Base-by-base conservation (phyloP, 176 grass and related monocot genomes). In the Eleusine coracana region DNA sequence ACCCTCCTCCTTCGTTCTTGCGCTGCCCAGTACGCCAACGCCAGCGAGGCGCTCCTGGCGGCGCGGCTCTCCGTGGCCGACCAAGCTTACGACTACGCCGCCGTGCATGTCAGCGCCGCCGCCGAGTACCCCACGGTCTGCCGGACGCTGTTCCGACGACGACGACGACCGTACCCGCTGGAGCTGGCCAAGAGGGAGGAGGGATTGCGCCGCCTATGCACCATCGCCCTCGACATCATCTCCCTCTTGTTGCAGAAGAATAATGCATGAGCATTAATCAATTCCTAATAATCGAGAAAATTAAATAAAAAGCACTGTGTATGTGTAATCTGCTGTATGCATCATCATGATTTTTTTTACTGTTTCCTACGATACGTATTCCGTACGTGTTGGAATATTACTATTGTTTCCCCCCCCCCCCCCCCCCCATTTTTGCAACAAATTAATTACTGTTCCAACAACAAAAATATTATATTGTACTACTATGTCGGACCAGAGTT, bases 121-220 rank as follows among this genome's bases (percentile, higher is more conserved):
- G 90, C 66, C 1, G 90, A 97, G 88, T 94, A 97, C 88, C 92
- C 95, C n/a, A 78, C 86, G 4, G 90, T 91, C 41, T 94, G 92
- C 34, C 66, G 84, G 7, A 77, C 94, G 18, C 92, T 97, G 86
- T 77, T 74, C 52, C 74, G 69, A 31, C 10, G 65, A n/a, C 41
- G 23, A n/a, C 83, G 61, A 23, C 8, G 61, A 2, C 10, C 44
- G 21, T 97, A 94, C 86, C 92, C 92, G 20, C 0, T 68, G 45
- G 92, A 89, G 71, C 62, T 97, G 52, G 88, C 75, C 0, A 79
- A 38, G 56, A 74, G 92, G 20, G 90, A 92, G 83, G 83, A 92
- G 60, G 83, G 44, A 39, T 80, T 97, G 51, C 81, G 84, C 29
- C 88, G 45, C 17, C 86, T 97, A 55, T 97, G 92, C 88, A 94